These are phyloP conservation scores for Aspergillus phoenicis DNA, from an alignment of 2,329 filamentous ascomycete genomes.

Conservation along the genomic window DNA sequence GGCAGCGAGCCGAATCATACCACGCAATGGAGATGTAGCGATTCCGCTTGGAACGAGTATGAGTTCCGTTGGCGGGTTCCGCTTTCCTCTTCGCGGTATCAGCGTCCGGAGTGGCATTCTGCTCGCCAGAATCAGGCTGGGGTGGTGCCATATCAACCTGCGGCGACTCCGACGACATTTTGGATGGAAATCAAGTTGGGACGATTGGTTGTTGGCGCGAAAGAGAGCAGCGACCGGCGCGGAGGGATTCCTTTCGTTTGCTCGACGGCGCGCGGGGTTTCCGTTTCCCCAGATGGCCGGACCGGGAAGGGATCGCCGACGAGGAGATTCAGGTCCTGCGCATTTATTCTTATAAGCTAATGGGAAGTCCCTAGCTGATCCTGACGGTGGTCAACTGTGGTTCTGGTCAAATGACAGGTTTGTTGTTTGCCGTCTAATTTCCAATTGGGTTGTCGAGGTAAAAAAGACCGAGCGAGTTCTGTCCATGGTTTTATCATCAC, in stretches of 20 bases:
- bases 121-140: slow-evolving; percentile 27
- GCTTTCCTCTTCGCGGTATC: slow-evolving; percentile 45
- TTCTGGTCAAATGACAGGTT: not conserved
- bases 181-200: slow-evolving; percentile 5
- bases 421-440: not conserved
- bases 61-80: slow-evolving; percentile 49
- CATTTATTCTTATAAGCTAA: not conserved
- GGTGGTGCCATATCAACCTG: slow-evolving; percentile 31
- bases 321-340: not conserved
- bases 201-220: slow-evolving; percentile 11
- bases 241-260: slow-evolving; percentile 38
- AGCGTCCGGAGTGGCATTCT: slow-evolving; percentile 24
- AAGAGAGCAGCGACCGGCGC: slow-evolving; percentile 30
- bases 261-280: slow-evolving; percentile 29
- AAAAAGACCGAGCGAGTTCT: not conserved
- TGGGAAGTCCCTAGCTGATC: not conserved
- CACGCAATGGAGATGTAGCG: slow-evolving; percentile 69
- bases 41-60: slow-evolving; percentile 64
- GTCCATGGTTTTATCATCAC: not conserved
- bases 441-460: not conserved
- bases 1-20: slow-evolving; percentile 42
- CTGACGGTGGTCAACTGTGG: not conserved
- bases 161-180: slow-evolving; percentile 41
- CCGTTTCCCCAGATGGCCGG: slow-evolving; percentile 36
- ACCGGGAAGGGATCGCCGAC: slow-evolving; percentile 1